Conservation (phyloP, 371 early-diverging fungal species). For the Lichtheimia ramosa region DNA sequence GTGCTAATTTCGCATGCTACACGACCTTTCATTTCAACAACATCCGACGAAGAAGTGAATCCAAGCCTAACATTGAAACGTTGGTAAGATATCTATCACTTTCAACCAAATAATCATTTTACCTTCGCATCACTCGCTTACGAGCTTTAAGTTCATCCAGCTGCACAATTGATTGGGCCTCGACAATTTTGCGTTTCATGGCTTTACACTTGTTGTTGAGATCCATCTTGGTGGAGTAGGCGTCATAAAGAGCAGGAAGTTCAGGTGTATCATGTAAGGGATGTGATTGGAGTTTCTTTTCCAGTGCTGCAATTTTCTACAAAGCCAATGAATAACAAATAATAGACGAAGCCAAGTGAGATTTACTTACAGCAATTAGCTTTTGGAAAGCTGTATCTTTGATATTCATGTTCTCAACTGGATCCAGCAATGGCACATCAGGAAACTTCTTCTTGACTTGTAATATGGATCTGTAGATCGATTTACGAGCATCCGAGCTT, state of each 20-base stretch:
- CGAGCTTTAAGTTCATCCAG: slow-evolving; percentile 92
- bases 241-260: slow-evolving; percentile 58
- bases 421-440: slow-evolving; percentile 84
- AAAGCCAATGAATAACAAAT: not conserved
- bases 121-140: slow-evolving; percentile 84
- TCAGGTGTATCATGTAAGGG: slow-evolving; percentile 57
- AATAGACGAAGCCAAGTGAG: not conserved
- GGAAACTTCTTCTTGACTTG: slow-evolving; percentile 79
- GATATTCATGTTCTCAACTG: slow-evolving; percentile 88
- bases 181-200: slow-evolving; percentile 69
- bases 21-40: slow-evolving; percentile 96
- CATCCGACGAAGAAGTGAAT: slow-evolving; percentile 78
- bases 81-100: not conserved
- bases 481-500: slow-evolving; percentile 51
- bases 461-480: slow-evolving; percentile 65
- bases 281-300: slow-evolving; percentile 62
- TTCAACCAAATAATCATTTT: not conserved
- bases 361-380: slow-evolving; percentile 51
- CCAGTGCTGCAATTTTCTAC: slow-evolving; percentile 71
- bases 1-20: slow-evolving; percentile 99
- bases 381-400: slow-evolving; percentile 78
- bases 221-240: slow-evolving; percentile 69
- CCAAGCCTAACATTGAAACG: slow-evolving; percentile 63
- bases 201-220: slow-evolving; percentile 56
- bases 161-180: slow-evolving; percentile 83